Percentiles rank a stretch among this genome's conserved stretches.
Conservation (phyloP, 1,284 basidiomycete genomes). For the Ceratobasidium sp. region DNA sequence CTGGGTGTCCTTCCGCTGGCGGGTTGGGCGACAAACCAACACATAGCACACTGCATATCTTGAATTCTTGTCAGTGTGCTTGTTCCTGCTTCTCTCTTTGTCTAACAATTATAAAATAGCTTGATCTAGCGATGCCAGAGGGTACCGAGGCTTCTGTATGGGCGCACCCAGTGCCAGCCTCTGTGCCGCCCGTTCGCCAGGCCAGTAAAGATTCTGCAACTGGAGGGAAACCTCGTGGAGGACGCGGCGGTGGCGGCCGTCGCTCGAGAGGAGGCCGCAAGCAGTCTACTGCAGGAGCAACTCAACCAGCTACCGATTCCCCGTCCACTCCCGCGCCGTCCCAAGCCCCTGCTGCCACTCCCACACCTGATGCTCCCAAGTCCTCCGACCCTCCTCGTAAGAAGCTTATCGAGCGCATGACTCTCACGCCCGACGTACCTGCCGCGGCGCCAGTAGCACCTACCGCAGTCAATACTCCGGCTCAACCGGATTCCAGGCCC, state of each 20-base stretch:
- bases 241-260: not conserved
- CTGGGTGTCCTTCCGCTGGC: slow-evolving; percentile 24
- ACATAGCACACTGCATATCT: not conserved
- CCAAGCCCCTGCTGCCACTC: not conserved
- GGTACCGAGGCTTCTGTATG: slow-evolving; percentile 37
- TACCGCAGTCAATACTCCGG: slow-evolving; percentile 20
- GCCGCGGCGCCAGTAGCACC: slow-evolving; percentile 5
- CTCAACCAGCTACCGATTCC: not conserved
- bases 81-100: not conserved
- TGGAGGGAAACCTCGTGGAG: not conserved
- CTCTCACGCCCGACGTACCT: slow-evolving; percentile 2
- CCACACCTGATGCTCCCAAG: slow-evolving; percentile 4
- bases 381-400: slow-evolving; percentile 9
- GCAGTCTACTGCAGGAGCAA: slow-evolving; percentile 4
- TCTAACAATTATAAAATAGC: slow-evolving; percentile 18
- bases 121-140: slow-evolving; percentile 21
- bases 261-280: not conserved
- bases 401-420: slow-evolving; percentile 34
- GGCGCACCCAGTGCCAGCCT: slow-evolving; percentile 15
- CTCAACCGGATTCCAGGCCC: slow-evolving; percentile 24
- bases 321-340: not conserved
- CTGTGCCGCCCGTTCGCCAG: slow-evolving; percentile 13
- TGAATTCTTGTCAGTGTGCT: slow-evolving; percentile 18
- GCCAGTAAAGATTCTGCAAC: slow-evolving; percentile 23
- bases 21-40: not conserved